Conservation (phyloP, 2,329 filamentous ascomycete species). For the Alternaria ethzedia region DNA sequence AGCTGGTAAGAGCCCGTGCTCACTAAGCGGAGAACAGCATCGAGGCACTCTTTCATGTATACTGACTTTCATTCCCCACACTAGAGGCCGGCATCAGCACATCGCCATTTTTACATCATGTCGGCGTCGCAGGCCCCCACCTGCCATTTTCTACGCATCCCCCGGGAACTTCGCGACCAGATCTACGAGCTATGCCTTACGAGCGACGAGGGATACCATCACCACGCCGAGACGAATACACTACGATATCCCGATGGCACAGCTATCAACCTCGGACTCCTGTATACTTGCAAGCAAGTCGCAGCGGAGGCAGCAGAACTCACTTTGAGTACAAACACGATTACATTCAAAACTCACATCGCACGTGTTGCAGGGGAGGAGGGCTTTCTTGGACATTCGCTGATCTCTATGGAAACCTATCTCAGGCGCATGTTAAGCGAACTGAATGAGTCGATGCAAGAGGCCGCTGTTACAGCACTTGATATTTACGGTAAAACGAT, state of each 20-base stretch:
- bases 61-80: too few relatives aligned
- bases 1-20: too few relatives aligned
- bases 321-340: neutral
- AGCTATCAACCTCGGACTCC: neutral
- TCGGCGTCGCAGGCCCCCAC: neutral
- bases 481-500: too few relatives aligned
- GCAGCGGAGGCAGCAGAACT: neutral
- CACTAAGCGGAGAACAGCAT: too few relatives aligned
- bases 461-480: too few relatives aligned
- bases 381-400: fast-evolving
- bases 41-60: too few relatives aligned
- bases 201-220: neutral
- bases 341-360: neutral
- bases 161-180: neutral
- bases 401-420: too few relatives aligned
- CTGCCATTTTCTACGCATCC: neutral
- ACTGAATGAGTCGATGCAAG: too few relatives aligned
- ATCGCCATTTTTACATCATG: neutral
- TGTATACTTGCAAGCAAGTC: neutral
- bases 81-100: too few relatives aligned
- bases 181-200: neutral
- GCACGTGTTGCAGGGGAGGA: neutral
- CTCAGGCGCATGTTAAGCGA: too few relatives aligned
- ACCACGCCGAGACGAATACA: neutral
- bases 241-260: neutral